Base-by-base conservation (phyloP, 495 filamentous ascomycete species). In the Lentithecium fluviatile region DNA sequence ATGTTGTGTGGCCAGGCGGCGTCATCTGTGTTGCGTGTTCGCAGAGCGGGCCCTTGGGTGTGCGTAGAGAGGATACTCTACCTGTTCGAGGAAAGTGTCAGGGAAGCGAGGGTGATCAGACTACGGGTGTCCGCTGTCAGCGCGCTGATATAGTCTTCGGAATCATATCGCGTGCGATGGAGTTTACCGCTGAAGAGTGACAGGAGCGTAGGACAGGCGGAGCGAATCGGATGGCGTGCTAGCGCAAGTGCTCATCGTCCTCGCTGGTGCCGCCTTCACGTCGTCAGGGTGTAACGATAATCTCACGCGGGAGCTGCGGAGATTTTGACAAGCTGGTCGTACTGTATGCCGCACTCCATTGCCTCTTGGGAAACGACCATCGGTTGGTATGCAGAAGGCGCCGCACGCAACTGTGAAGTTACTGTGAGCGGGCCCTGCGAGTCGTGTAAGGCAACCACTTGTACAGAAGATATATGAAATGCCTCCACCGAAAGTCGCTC, bases 321-420 rank as follows among this genome's bases (percentile, higher is more conserved):
- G 60, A 58, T 64, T 53, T 64, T 64, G 60, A 64, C 55, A 58
- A 11, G 13, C 11, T 12, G 6, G 55, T 58, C 40, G 43, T 36
- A 49, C 17, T 24, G 43, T 34, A 15, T 52, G 49, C n/a, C 11
- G 49, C 20, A 19, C 55, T 24, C 25, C 43, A 38, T 24, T 17
- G 11, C 25, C 19, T 26, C 25, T 20, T 26, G 12, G 1, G 42
- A 10, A 50, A 7, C 2, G 19, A 21, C 29, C 29, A 12, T 48
- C 26, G 43, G 25, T 25, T 49, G 38, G 45, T 32, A n/a, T 17
- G 53, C 25, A 3, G 38, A 45, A 17, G 8, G 45, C 20, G 53
- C 45, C 25, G 40, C 45, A 38, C 29, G 29, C 10, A 32, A 10
- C 29, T 43, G 40, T 43, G 4, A 20, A 43, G 6, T 6, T 11